These are phyloP conservation scores for Plasmodium vinckei DNA, from an alignment of 169 alveolate genomes.

Conservation along the genomic window DNA sequence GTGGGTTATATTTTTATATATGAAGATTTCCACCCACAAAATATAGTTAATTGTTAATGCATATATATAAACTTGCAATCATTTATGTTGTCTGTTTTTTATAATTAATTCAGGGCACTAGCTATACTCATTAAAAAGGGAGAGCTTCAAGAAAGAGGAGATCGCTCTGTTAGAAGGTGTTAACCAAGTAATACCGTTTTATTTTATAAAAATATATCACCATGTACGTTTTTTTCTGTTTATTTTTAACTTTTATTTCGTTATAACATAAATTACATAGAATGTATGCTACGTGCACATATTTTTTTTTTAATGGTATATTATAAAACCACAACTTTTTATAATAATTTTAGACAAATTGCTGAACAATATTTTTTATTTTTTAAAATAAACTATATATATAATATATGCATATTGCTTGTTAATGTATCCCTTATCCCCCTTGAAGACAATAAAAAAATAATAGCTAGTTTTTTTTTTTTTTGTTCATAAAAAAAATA, in stretches of 20 bases:
- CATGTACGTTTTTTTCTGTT: not conserved
- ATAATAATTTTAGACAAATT: not conserved
- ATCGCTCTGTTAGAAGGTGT: conserved; percentile 86
- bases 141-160: conserved; percentile 90
- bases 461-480: too few species aligned
- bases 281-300: not conserved
- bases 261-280: not conserved
- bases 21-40: not conserved
- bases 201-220: not conserved
- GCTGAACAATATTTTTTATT: not conserved
- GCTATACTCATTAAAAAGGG: conserved; percentile 86
- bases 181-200: conserved; percentile 10
- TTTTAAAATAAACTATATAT: not conserved
- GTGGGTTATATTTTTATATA: not conserved
- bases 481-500: not conserved
- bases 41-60: not conserved
- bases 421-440: not conserved
- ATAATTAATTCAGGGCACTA: conserved; percentile 81
- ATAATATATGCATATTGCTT: not conserved
- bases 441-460: not conserved
- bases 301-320: not conserved
- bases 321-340: not conserved
- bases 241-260: conserved; percentile 3
- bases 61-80: not conserved
- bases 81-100: not conserved